A percentile compares a stretch with the other conserved stretches of the same genome.
Conservation (phyloP, 148 eudicot species). For the Persicaria maculosa region DNA sequence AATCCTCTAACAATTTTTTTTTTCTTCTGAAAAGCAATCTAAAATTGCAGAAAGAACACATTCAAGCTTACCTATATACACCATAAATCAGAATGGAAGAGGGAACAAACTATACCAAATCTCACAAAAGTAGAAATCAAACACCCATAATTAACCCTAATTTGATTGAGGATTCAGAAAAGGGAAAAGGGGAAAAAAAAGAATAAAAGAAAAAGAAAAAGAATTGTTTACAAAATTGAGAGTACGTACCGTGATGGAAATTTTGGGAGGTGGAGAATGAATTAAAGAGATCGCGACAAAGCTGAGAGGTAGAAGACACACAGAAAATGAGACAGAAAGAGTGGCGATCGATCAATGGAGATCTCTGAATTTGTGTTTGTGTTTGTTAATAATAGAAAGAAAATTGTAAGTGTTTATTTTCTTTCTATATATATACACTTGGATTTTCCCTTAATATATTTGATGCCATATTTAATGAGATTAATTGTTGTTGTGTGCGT, state of each 20-base stretch:
- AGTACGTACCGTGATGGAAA: constrained; percentile 3
- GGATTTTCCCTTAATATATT: neutral
- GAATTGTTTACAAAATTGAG: neutral
- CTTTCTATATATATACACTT: constrained; percentile 11
- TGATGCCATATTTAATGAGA: neutral
- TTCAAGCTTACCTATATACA: neutral
- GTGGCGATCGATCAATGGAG: neutral
- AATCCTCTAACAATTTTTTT: neutral
- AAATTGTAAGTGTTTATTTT: constrained; percentile 2
- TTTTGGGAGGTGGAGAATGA: neutral
- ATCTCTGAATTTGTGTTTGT: constrained; percentile 3
- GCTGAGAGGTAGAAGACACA: constrained; percentile 1
- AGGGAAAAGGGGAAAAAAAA: neutral
- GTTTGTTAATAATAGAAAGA: constrained; percentile 6
- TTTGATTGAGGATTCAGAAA: neutral
- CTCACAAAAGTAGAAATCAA: neutral
- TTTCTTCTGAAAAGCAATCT: neutral
- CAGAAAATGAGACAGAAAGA: neutral
- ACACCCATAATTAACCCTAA: neutral
- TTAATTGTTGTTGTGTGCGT: no score
- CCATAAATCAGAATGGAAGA: neutral
- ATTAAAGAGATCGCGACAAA: neutral
- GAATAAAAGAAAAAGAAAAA: neutral
- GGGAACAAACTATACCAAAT: neutral
- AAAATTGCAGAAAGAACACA: neutral